Base-by-base conservation (phyloP, 805 yeast genomes). In the Sugiyamaella valdiviana region DNA sequence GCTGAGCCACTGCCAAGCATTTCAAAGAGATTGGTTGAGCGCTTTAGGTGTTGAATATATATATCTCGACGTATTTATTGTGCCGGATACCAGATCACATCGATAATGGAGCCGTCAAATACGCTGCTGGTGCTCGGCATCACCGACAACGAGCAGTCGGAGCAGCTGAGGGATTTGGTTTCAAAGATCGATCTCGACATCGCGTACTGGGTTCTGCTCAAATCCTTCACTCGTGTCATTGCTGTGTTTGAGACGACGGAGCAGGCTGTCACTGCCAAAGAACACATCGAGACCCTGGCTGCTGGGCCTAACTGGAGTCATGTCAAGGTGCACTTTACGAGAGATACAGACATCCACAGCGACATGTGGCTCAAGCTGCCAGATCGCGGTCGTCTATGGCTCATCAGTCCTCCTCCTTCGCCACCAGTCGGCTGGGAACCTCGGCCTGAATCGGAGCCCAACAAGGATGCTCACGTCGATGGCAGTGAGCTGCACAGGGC, bases 351-450 rank as follows among this genome's bases (percentile, higher is more conserved):
- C 39, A 24, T 44, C 5, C 37, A 42, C 17, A 35, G 29, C 14
- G 40, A 37, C 29, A 23, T n/a, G 7, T 36, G 40, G 20, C 46
- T 59, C 6, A 51, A 55, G 45, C 61, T 58, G 9, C 63, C 63
- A 5, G 61, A 57, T 41, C 45, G 51, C 9, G 63, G 62, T 21
- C 43, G 48, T 40, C 55, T 58, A 40, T 58, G 59, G 53, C 48
- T 59, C 36, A 55, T 59, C 21, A 55, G 60, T 6, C 63, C 63
- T 5, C 63, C 63, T 12, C 60, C 62, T 3, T 51, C 57, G 12
- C 63, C 63, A 1, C 63, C 62, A 1, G 54, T 48, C 2, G 61
- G 57, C 32, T 59, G 63, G 63, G 56, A 46, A 23, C 48, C 58
- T 7, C 14, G 45, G 40, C 35, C 36, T 9, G 63, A 59, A 45